Base-by-base conservation (phyloP, 352 stramenopile species). In the Peronospora farinosa region DNA sequence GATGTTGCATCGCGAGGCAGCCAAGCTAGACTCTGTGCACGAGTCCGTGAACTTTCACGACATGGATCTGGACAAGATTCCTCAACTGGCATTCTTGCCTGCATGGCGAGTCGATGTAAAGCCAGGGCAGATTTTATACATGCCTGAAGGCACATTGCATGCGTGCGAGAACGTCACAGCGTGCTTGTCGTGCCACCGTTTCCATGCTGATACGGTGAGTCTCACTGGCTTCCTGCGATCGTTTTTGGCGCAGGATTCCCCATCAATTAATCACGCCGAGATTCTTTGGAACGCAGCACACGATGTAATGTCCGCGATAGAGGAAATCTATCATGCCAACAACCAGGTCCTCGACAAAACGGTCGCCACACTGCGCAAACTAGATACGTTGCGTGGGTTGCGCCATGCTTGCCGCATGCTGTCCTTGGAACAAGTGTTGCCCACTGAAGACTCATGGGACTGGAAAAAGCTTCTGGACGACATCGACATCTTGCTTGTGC, bases 141-240 rank as follows among this genome's bases (percentile, higher is more conserved):
- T 97, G 84, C 92, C 92, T 11, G 78, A 96, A 43, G 86, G 88
- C 23, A 98, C 92, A 9, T 87, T 96, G 50, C 92, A 97, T 60
- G 81, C 93, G 45, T 88, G 76, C 39, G 82, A 94, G 36, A 97
- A 97, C 67, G 61, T 96, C 16, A 96, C 85, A n/a, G 80, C 88
- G 27, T 97, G 89, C 47, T 67, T 97, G 38, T 96, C 86, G n/a
- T 97, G 97, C 67, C 88, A 89, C 50, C 81, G 90, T 47, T 96
- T 98, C 69, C 90, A 97, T 62, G 83, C 96, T 25, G 92, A 97
- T 61, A 65, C 71, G 4, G 72, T 96, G n/a, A 97, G 97, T 61
- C 63, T 97, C 6, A 62, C 77, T 13, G 87, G 78, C 3, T 97
- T 97, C 58, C 60, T 96, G 7, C 57, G 78, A 46, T 96, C 86